Evolutionary conservation across 306 rosid species (phyloP).

Genomic region (Sphenostylis stenocarpa): DNA sequence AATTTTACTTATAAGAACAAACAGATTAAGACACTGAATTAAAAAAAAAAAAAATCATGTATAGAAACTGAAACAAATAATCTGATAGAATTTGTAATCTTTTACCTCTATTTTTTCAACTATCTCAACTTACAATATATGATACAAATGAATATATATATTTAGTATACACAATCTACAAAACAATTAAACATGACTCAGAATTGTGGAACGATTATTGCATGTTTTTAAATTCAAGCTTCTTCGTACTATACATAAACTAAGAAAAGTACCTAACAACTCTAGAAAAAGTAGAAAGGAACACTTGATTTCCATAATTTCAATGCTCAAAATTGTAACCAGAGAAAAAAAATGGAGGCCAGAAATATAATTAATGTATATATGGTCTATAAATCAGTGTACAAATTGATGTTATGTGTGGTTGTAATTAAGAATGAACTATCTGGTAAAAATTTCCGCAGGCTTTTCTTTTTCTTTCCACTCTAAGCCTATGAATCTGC

Average conservation of each 20-base stretch:
- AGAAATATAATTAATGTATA: background rate
- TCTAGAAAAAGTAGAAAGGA: background rate
- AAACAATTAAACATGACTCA: background rate
- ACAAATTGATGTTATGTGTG: background rate
- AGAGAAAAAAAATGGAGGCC: background rate
- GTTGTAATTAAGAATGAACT: background rate
- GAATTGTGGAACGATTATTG: background rate
- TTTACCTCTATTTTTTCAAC: background rate
- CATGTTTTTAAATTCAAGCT: background rate
- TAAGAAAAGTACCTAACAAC: background rate
- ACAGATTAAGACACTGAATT: too few relatives aligned
- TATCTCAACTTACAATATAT: background rate
- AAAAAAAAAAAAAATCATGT: too few relatives aligned
- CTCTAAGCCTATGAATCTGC: constrained; percentile 61
- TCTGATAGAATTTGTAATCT: background rate
- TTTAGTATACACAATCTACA: background rate
- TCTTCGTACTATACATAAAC: background rate
- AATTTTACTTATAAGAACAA: too few relatives aligned
- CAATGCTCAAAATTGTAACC: background rate
- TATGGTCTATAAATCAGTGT: background rate
- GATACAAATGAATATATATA: background rate
- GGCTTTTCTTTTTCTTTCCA: constrained; percentile 62
- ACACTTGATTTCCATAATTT: background rate
- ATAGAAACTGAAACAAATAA: too few relatives aligned
- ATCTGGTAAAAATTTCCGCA: background rate